These are phyloP conservation scores for Phaffomyces antillensis DNA, from an alignment of 805 yeast genomes.

Conservation along the genomic window DNA sequence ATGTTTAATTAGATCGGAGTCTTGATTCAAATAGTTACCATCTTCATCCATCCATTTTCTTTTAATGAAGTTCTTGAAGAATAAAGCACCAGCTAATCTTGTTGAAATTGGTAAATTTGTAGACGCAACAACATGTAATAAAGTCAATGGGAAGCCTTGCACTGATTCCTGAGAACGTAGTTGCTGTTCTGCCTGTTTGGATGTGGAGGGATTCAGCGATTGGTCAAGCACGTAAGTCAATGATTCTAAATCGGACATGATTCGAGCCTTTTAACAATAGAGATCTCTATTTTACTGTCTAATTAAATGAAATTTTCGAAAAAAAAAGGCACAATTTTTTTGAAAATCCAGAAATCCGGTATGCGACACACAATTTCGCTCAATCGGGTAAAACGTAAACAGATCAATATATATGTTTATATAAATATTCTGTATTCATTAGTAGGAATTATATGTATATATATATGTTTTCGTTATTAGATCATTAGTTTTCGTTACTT, in stretches of 20 bases:
- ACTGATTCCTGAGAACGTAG: conserved; percentile 55
- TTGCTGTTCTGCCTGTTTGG: conserved; percentile 60
- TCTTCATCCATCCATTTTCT: conserved; percentile 88
- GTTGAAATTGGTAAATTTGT: conserved; percentile 44
- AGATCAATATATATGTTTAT: not conserved
- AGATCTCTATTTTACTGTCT: not conserved
- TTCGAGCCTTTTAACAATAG: no score
- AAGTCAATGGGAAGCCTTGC: conserved; percentile 68
- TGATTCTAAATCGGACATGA: conserved; percentile 42
- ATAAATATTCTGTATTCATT: no score
- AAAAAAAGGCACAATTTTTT: not conserved
- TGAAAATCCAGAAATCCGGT: not conserved
- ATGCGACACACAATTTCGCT: not conserved
- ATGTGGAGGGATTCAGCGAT: conserved; percentile 55
- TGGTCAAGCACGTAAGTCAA: conserved; percentile 51
- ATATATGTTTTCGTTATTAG: no score
- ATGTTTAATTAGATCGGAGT: conserved; percentile 59
- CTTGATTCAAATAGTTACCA: conserved; percentile 69
- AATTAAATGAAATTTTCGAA: no score
- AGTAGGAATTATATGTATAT: no score
- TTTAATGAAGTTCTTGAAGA: conserved; percentile 80
- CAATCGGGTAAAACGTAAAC: conserved; percentile 4
- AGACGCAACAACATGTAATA: conserved; percentile 74
- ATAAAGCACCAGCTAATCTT: conserved; percentile 82
- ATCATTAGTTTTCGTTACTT: no score